Conservation (phyloP, 2,329 filamentous ascomycete species). For the Trichocomaceae sp. region DNA sequence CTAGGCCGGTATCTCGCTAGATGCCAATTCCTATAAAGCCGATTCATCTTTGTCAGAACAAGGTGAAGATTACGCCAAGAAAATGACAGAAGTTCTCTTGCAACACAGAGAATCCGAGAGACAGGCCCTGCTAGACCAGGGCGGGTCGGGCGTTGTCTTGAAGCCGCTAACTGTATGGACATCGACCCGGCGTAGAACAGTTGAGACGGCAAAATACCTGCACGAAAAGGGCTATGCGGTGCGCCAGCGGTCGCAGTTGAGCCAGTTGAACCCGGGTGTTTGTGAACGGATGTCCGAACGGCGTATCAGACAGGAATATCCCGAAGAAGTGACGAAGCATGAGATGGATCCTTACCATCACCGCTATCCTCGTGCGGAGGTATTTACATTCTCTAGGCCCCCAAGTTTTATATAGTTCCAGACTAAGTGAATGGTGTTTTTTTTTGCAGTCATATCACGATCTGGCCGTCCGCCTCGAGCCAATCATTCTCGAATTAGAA, state of each 20-base stretch:
- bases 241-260: conserved; percentile 89
- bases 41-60: conserved; percentile 78
- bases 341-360: conserved; percentile 95
- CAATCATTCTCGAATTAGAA: conserved; percentile 94
- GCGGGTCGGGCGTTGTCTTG: conserved; percentile 60
- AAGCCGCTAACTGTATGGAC: conserved; percentile 90
- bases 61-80: conserved; percentile 71
- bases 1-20: conserved; percentile 69
- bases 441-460: conserved; percentile 80
- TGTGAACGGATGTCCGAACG: conserved; percentile 88
- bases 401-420: neutral
- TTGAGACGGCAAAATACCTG: conserved; percentile 83
- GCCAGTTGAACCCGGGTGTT: conserved; percentile 91
- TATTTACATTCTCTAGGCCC: conserved; percentile 34
- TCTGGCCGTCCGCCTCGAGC: conserved; percentile 92
- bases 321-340: conserved; percentile 88
- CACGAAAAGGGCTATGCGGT: conserved; percentile 74
- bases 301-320: conserved; percentile 72
- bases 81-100: conserved; percentile 78
- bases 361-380: conserved; percentile 88
- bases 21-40: conserved; percentile 85
- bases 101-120: conserved; percentile 78
- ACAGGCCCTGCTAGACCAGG: conserved; percentile 59
- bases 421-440: neutral
- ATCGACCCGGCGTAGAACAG: conserved; percentile 79